Conservation (phyloP, 164 flowering plant genomes). For the Vitis labrusca region DNA sequence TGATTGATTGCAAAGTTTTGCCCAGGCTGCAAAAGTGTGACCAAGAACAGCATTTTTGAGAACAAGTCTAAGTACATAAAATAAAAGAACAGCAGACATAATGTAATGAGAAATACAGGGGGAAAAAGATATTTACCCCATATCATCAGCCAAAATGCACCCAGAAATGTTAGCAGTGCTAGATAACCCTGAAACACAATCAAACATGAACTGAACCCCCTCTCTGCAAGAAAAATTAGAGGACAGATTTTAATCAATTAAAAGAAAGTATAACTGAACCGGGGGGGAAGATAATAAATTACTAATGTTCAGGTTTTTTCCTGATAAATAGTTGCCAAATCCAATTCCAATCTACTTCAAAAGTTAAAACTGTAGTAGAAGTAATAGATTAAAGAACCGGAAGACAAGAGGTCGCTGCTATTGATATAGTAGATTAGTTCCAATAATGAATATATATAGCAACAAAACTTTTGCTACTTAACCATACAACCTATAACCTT, state of each 20-base stretch:
- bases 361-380: too few species aligned
- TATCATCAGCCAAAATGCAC: constrained; percentile 98
- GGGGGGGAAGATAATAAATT: neutral
- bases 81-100: neutral
- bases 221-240: constrained; percentile 58
- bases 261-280: neutral
- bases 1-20: constrained; percentile 95
- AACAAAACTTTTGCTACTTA: too few species aligned
- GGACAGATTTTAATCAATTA: neutral
- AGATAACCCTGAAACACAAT: constrained; percentile 77
- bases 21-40: constrained; percentile 67
- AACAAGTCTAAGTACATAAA: neutral
- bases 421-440: too few species aligned
- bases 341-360: too few species aligned
- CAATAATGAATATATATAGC: too few species aligned
- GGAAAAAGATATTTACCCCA: constrained; percentile 68
- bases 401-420: too few species aligned
- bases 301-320: neutral
- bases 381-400: too few species aligned
- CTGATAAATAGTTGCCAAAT: neutral
- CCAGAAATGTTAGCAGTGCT: constrained; percentile 57
- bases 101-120: neutral
- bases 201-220: constrained; percentile 99
- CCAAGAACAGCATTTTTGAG: neutral
- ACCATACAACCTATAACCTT: too few species aligned